These are phyloP conservation scores for Zalerion maritima DNA, from an alignment of 495 filamentous ascomycete genomes.

Conservation along the genomic window DNA sequence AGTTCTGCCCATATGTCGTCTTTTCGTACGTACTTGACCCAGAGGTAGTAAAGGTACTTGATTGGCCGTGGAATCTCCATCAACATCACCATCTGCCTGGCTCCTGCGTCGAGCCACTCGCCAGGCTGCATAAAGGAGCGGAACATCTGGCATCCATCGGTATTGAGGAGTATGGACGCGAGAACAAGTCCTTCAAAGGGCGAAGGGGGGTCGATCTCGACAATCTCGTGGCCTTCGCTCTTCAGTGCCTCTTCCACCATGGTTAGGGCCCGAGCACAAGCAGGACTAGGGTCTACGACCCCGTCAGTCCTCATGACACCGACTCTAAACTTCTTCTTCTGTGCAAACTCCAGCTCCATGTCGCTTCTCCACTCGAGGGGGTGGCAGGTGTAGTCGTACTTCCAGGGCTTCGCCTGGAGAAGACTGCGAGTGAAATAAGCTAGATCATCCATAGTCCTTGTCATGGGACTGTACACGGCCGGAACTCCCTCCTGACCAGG, in stretches of 20 bases:
- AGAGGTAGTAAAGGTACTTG: constrained; percentile 79
- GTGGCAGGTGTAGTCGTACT: constrained; percentile 74
- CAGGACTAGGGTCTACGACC: constrained; percentile 77
- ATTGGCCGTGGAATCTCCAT: constrained; percentile 60
- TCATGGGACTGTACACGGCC: constrained; percentile 87
- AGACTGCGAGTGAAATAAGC: constrained; percentile 71
- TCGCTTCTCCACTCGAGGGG: constrained; percentile 66
- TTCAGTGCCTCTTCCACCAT: constrained; percentile 52
- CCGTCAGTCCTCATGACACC: constrained; percentile 72
- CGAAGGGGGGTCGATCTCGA: constrained; percentile 50
- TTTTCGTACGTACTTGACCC: constrained; percentile 64
- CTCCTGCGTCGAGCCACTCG: constrained; percentile 72
- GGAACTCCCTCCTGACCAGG: constrained; percentile 84
- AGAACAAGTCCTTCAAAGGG: constrained; percentile 62
- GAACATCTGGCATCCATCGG: constrained; percentile 79
- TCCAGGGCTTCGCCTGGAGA: constrained; percentile 79
- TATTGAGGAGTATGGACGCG: constrained; percentile 73
- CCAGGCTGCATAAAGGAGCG: constrained; percentile 57
- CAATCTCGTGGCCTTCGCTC: constrained; percentile 59
- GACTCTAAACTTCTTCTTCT: constrained; percentile 48
- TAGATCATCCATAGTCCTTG: constrained; percentile 72
- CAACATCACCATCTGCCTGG: constrained; percentile 53
- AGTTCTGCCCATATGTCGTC: constrained; percentile 69
- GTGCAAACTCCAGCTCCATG: constrained; percentile 40
- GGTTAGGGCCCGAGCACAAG: constrained; percentile 64